Evolutionary conservation across 495 filamentous ascomycete genomes (phyloP).

Genomic region (Neurospora sp.): DNA sequence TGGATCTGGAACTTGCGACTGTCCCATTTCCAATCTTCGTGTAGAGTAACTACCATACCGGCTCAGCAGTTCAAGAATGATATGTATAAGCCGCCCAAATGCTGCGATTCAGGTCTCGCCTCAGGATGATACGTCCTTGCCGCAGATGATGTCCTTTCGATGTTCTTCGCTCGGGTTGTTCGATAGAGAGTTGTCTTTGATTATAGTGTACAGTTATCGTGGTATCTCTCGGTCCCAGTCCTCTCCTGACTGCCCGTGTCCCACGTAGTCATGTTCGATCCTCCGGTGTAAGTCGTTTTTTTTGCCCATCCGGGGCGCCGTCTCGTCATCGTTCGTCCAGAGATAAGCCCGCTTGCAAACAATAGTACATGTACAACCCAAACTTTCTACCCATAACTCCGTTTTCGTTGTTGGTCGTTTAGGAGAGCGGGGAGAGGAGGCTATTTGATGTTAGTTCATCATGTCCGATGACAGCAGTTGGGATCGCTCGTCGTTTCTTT

Average conservation of each 20-base stretch:
- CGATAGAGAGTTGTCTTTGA: slow-evolving; percentile 6
- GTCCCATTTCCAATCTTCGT: background rate
- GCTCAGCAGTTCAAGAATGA: background rate
- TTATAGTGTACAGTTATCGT: slow-evolving; percentile 20
- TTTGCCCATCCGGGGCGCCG: background rate
- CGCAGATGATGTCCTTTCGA: background rate
- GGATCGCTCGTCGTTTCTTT: background rate
- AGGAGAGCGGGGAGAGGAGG: slow-evolving; percentile 65
- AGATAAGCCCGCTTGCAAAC: background rate
- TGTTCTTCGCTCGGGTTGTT: background rate
- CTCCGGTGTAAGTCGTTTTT: background rate
- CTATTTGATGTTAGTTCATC: slow-evolving; percentile 26
- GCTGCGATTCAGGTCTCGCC: background rate
- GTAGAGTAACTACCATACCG: background rate
- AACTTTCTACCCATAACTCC: background rate
- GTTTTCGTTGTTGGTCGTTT: slow-evolving; percentile 7
- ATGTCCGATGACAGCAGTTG: background rate
- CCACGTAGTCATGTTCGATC: background rate
- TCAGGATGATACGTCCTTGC: background rate
- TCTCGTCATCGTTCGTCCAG: background rate
- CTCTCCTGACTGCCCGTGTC: background rate
- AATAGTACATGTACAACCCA: slow-evolving; percentile 15
- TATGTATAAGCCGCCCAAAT: background rate
- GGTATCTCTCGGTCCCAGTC: background rate
- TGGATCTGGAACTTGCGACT: background rate